A percentile compares a stretch with the other conserved stretches of the same genome.
phyloP scores from a whole-genome alignment of 805 yeast species.

The Lipomyces orientalis region DNA sequence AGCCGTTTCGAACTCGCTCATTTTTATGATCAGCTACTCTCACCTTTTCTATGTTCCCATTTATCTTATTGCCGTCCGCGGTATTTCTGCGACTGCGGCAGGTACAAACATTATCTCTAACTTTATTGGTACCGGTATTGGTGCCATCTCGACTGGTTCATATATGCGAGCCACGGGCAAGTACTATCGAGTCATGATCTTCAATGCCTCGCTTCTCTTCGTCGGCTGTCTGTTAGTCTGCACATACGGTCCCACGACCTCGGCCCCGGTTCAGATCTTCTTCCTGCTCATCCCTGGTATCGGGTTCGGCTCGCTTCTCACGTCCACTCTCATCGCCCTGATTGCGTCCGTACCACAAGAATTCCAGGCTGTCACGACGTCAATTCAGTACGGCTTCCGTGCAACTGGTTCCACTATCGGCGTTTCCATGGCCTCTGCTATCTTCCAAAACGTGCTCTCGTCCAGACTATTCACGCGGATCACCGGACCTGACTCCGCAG shows the following conservation, averaged over 20 bases:
- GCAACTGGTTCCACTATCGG: conserved; percentile 88
- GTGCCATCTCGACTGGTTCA: conserved; percentile 70
- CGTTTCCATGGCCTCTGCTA: conserved; percentile 69
- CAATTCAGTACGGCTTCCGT: conserved; percentile 86
- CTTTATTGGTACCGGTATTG: conserved; percentile 69
- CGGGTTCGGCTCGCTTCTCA: conserved; percentile 69
- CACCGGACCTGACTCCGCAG: conserved; percentile 40
- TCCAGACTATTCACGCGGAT: conserved; percentile 42
- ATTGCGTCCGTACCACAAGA: conserved; percentile 73
- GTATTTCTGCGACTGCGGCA: conserved; percentile 59
- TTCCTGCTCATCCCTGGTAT: conserved; percentile 62
- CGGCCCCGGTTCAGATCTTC: conserved; percentile 50
- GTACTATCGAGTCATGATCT: conserved; percentile 57
- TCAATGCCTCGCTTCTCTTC: conserved; percentile 52
- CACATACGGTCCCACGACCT: conserved; percentile 36
- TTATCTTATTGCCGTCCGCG: conserved; percentile 61
- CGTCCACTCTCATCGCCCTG: conserved; percentile 73
- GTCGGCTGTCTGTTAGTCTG: conserved; percentile 54
- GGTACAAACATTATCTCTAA: conserved; percentile 60
- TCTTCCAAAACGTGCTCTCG: conserved; percentile 60
- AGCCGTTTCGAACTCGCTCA: conserved; percentile 70
- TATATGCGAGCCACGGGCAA: conserved; percentile 72
- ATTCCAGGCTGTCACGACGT: conserved; percentile 83
- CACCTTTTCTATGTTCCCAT: conserved; percentile 74
- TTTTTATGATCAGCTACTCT: conserved; percentile 70